Evolutionary conservation across 1,139 yeast genomes (phyloP).

Genomic region (Pichia inconspicua): DNA sequence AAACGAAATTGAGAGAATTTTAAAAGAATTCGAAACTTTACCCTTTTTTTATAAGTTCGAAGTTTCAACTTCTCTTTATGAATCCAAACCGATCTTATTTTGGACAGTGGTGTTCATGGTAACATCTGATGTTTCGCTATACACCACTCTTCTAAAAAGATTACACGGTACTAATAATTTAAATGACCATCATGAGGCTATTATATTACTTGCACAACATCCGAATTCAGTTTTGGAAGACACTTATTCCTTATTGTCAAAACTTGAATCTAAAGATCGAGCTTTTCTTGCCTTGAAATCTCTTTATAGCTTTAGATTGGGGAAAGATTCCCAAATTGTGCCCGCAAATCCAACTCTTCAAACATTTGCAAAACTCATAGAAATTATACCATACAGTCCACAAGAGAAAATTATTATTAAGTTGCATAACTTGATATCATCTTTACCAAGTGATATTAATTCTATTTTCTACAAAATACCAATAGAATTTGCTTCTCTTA

Average conservation of each 20-base stretch:
- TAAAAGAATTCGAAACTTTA: not conserved
- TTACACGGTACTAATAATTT: not conserved
- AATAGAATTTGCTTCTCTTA: not conserved
- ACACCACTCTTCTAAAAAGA: not conserved
- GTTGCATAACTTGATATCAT: not conserved
- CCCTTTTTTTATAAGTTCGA: not conserved
- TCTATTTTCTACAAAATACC: not conserved
- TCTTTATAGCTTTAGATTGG: not conserved
- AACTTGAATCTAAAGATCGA: not conserved
- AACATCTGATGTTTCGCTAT: not conserved
- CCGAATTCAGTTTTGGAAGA: not conserved
- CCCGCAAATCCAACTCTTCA: not conserved
- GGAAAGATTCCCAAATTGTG: not conserved
- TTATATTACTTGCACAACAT: not conserved
- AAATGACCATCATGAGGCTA: not conserved
- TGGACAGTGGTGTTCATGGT: slow-evolving; percentile 1
- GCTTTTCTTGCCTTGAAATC: not conserved
- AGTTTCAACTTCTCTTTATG: not conserved
- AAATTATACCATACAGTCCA: not conserved
- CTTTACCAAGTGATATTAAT: not conserved
- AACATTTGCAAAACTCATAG: not conserved
- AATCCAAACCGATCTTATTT: not conserved
- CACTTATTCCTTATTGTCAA: not conserved
- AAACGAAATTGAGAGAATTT: not conserved
- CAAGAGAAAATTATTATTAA: not conserved